Evolutionary conservation across 1,284 basidiomycete genomes (phyloP).

Genomic region (Moesziomyces aphidis): DNA sequence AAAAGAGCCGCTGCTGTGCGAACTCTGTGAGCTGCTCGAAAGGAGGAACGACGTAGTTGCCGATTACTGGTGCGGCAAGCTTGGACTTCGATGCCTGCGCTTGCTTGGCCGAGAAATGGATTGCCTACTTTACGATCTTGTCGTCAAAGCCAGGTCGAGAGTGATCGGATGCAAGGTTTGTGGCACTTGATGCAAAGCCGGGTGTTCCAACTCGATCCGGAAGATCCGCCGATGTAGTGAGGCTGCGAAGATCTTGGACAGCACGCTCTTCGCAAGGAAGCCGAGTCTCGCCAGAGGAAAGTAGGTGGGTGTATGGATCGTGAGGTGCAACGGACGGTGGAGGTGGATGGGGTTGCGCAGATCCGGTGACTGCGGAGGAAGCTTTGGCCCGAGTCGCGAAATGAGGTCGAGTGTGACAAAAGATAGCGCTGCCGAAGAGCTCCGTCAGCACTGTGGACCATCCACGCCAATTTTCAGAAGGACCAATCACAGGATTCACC

Average conservation of each 20-base stretch:
- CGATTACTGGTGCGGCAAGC: not conserved
- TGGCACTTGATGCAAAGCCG: too few relatives aligned
- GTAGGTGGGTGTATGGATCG: not conserved
- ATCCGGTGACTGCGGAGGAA: slow-evolving; percentile 20
- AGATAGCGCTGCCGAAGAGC: slow-evolving; percentile 21
- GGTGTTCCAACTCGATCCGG: not conserved
- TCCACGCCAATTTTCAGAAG: not conserved
- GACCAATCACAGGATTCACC: not conserved
- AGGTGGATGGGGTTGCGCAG: slow-evolving; percentile 1
- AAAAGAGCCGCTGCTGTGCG: slow-evolving; percentile 13
- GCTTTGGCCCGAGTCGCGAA: slow-evolving; percentile 10
- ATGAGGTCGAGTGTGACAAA: not conserved
- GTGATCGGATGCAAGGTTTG: not conserved
- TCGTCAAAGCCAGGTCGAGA: not conserved
- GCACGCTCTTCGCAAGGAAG: not conserved
- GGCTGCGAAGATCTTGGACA: not conserved
- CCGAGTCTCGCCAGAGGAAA: not conserved
- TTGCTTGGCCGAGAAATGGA: not conserved
- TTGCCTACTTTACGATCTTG: not conserved
- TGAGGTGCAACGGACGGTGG: slow-evolving; percentile 3
- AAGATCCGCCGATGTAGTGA: not conserved
- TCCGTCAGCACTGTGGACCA: slow-evolving; percentile 2
- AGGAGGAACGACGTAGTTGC: slow-evolving; percentile 30
- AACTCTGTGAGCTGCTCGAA: slow-evolving; percentile 6
- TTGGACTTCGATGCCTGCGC: not conserved